Conservation (phyloP, 1,139 yeast genomes). For the Geotrichum bryndzae region DNA sequence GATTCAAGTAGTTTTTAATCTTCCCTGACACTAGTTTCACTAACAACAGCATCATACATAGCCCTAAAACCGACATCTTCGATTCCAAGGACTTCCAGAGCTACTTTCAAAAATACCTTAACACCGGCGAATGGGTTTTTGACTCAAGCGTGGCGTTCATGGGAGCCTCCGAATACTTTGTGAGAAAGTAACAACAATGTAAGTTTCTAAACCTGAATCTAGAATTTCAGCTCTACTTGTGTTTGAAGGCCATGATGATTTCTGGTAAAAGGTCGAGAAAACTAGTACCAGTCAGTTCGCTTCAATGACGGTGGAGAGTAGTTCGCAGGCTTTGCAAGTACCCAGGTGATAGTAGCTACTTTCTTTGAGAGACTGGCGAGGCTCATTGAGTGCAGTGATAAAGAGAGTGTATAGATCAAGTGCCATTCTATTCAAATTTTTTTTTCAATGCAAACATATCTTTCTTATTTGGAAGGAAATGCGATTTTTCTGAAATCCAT, state of each 20-base stretch:
- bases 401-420: not conserved
- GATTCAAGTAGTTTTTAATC: not conserved
- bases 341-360: not conserved
- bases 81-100: constrained; percentile 48
- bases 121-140: constrained; percentile 73
- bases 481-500: not conserved
- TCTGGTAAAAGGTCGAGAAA: not conserved
- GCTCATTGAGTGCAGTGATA: not conserved
- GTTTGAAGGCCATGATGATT: not conserved
- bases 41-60: constrained; percentile 23
- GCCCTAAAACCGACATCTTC: constrained; percentile 27
- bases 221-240: not conserved
- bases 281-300: not conserved
- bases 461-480: not conserved
- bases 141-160: constrained; percentile 68
- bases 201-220: not conserved
- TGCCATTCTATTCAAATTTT: not conserved
- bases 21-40: not conserved
- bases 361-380: not conserved
- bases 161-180: constrained; percentile 68
- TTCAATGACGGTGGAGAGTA: not conserved
- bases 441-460: not conserved
- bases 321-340: not conserved
- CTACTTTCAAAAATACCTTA: constrained; percentile 62
- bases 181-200: constrained; percentile 34